phyloP scores from a whole-genome alignment of 2,329 filamentous ascomycete species.

The Colletotrichum sidae region DNA sequence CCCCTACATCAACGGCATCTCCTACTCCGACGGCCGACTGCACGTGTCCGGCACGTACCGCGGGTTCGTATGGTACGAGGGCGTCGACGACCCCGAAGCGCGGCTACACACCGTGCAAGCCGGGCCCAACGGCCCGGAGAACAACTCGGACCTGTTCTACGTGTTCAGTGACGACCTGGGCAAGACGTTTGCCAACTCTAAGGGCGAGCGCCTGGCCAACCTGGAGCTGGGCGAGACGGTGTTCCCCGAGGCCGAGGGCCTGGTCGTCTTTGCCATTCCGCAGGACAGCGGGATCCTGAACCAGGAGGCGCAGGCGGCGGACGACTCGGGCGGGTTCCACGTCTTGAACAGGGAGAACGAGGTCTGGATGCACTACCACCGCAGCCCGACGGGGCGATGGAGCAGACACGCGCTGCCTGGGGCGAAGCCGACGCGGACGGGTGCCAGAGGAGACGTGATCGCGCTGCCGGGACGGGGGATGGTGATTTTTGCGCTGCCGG shows the following conservation, averaged over 20 bases:
- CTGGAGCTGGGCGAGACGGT: slow-evolving; percentile 32
- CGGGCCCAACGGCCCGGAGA: slow-evolving; percentile 34
- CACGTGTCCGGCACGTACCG: slow-evolving; percentile 35
- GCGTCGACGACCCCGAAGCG: slow-evolving; percentile 30
- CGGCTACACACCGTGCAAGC: slow-evolving; percentile 30
- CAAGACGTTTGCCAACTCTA: slow-evolving; percentile 15
- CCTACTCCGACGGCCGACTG: slow-evolving; percentile 26
- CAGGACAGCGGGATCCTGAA: slow-evolving; percentile 30
- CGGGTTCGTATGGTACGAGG: slow-evolving; percentile 35
- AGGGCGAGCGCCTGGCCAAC: slow-evolving; percentile 25
- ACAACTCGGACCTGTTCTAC: slow-evolving; percentile 35
- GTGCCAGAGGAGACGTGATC: slow-evolving; percentile 25
- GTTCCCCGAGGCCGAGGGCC: slow-evolving; percentile 26
- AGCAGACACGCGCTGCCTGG: slow-evolving; percentile 18
- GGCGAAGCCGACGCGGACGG: slow-evolving; percentile 29
- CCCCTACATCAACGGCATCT: slow-evolving; percentile 36
- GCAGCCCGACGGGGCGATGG: slow-evolving; percentile 20
- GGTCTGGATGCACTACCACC: slow-evolving; percentile 34
- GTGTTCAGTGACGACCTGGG: slow-evolving; percentile 29
- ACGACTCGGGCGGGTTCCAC: slow-evolving; percentile 29
- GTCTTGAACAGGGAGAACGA: slow-evolving; percentile 33
- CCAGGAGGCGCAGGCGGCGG: slow-evolving; percentile 34
- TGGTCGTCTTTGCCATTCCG: slow-evolving; percentile 35
- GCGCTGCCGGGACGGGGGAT: slow-evolving; percentile 15
- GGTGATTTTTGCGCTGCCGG: slow-evolving; percentile 30